Base-by-base conservation (phyloP, 2,329 filamentous ascomycete genomes). In the Aspergillus pseudonomiae region DNA sequence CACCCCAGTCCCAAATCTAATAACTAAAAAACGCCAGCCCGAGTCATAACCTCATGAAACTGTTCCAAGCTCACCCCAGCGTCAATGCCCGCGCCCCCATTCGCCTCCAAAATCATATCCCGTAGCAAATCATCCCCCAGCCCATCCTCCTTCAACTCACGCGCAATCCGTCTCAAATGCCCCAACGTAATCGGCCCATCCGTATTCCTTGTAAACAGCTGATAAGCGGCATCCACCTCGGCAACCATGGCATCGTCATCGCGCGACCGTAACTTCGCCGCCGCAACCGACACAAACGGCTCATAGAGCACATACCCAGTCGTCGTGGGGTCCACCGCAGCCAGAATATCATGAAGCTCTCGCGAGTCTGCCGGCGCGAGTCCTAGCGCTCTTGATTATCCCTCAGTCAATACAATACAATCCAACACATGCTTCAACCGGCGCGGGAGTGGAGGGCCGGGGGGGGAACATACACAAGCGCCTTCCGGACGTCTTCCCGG, bases 51-150 rank as follows among this genome's bases (percentile, higher is more conserved):
- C 60, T 87, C 87, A 78, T 93, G 90, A 79, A 97, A 97, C 73
- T 97, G 92, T 59, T 91, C 89, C 73, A 89, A 82, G 46, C 83
- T 87, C 11, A 96, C 94, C 9, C 91, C 92, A 62, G 83, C 85
- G 43, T 83, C 86, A 12, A 91, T 85, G 19, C 91, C 89, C 4
- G 85, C 88, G 1, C 92, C 93, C 3, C 91, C 92, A 77, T 96
- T 97, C 56, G 94, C 95, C 83, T 98, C 94, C 56, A 93, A 82
- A 63, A 99, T 90, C 95, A 99, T 99, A 81, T 97, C 93, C 80
- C 87, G 88, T 74, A 99, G 81, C 74, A 96, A 79, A 56, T 92
- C 89, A 72, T 98, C 95, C 63, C 88, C 87, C 28, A 96, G 89
- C 65, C 66, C 70, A 58, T 89, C 92, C 79, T 97, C 93, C 78